Evolutionary conservation across 2,329 filamentous ascomycete genomes (phyloP).

Genomic region (Hypoxylon sp.): DNA sequence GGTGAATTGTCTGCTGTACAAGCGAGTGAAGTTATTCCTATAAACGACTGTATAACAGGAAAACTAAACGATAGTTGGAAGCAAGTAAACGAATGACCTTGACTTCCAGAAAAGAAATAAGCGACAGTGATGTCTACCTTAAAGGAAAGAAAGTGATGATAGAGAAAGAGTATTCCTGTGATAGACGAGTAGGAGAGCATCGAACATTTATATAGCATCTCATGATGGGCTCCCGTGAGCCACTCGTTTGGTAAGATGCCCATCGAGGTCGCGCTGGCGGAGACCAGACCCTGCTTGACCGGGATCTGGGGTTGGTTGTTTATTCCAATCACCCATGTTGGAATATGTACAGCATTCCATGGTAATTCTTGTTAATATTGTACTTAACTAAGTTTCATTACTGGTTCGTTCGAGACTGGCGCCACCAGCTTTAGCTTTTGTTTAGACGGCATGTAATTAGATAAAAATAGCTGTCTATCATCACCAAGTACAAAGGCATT

Average conservation of each 20-base stretch:
- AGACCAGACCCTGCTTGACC: slow-evolving; percentile 40
- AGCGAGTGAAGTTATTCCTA: slow-evolving; percentile 47
- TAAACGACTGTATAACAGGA: slow-evolving; percentile 50
- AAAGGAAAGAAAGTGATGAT: slow-evolving; percentile 51
- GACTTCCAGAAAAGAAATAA: slow-evolving; percentile 58
- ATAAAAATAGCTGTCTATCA: slow-evolving; percentile 10
- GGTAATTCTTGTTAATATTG: slow-evolving; percentile 24
- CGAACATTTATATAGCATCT: slow-evolving; percentile 53
- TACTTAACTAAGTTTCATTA: slow-evolving; percentile 13
- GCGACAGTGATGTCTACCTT: slow-evolving; percentile 51
- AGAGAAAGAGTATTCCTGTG: slow-evolving; percentile 49
- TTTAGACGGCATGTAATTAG: slow-evolving; percentile 15
- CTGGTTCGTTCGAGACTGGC: slow-evolving; percentile 22
- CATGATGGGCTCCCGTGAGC: slow-evolving; percentile 41
- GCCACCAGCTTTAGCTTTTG: slow-evolving; percentile 15
- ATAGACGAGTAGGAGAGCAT: slow-evolving; percentile 42
- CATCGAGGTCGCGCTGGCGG: slow-evolving; percentile 35
- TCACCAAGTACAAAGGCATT: not conserved
- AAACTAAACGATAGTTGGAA: slow-evolving; percentile 55
- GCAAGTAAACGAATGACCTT: slow-evolving; percentile 73
- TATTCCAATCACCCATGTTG: slow-evolving; percentile 47
- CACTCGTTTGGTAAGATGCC: slow-evolving; percentile 46
- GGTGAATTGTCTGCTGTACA: slow-evolving; percentile 28
- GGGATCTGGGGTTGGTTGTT: slow-evolving; percentile 47
- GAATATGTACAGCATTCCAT: slow-evolving; percentile 30